Evolutionary conservation across 192 early-diverging fungal genomes (phyloP), one percentile per base, ranked within the genome.

Genomic region (Coemansia sp.): DNA sequence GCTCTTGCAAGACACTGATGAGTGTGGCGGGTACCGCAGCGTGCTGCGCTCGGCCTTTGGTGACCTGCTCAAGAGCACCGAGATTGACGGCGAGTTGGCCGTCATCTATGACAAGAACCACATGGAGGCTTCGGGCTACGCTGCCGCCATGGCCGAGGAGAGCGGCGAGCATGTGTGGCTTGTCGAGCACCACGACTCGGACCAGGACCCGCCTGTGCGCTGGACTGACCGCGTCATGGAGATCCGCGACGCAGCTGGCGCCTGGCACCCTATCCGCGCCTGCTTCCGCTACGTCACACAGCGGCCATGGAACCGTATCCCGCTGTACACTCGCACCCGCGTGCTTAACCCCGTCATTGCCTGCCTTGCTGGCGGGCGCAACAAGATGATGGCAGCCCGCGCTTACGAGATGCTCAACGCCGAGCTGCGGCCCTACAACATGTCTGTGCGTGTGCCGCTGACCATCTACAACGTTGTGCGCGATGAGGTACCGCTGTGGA

Each of bases 211-310:
- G 15, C 89, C 90, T 7, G 89, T 91, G 63, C 89, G 89, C 57
- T 93, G 91, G 90, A 75, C 74, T 6, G 90, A 95, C 64, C 85
- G 91, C 11, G 79, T 94, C 14, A 87, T 95, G 85, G 71, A 85
- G 64, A 69, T 95, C 12, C 73, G 92, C 15, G 91, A 93, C 58
- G 74, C 76, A 2, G 80, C 83, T 23, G 85, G 86, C 53, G 87
- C 78, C 34, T 95, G 92, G 92, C 91, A 92, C 69, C 75, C 90
- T 3, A 93, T 95, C 45, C 80, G 93, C 32, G 92, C 92, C n/a
- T 94, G 92, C 74, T 95, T 95, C 78, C 80, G 92, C 62, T 95
- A 94, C 73, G 89, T 94, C 9, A 95, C 93, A 1, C 93, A 95
- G 68, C 93, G 92, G 76, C 93, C 93, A 12, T 95, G 93, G 93